Conservation (phyloP, 2,329 filamentous ascomycete genomes). For the Penicillium decumbens region DNA sequence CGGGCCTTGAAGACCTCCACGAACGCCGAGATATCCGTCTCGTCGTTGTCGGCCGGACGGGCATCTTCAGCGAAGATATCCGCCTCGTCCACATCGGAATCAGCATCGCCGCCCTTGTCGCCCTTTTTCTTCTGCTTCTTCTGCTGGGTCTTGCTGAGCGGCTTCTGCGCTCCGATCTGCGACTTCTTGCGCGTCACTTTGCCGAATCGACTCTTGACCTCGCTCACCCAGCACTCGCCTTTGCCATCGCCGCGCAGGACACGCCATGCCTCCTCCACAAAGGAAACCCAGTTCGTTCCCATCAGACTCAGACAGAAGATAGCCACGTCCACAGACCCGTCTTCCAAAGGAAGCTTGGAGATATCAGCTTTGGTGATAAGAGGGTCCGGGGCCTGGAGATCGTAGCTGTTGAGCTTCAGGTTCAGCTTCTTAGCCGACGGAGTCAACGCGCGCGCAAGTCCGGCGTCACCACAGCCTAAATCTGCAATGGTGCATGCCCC, state of each 20-base stretch:
- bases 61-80: conserved; percentile 50
- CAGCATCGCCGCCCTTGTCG: conserved; percentile 44
- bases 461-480: conserved; percentile 87
- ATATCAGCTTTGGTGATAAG: conserved; percentile 88
- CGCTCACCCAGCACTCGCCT: conserved; percentile 89
- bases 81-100: conserved; percentile 45
- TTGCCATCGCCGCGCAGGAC: conserved; percentile 78
- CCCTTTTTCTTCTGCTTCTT: conserved; percentile 41
- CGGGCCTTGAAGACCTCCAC: conserved; percentile 73
- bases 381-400: conserved; percentile 71
- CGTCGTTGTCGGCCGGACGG: conserved; percentile 56
- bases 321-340: conserved; percentile 75
- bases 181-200: conserved; percentile 48
- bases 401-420: conserved; percentile 75
- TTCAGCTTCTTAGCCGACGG: conserved; percentile 61
- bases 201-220: conserved; percentile 91
- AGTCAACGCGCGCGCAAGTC: conserved; percentile 64
- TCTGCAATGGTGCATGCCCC: conserved; percentile 78
- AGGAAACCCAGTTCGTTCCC: conserved; percentile 98
- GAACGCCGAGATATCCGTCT: conserved; percentile 84
- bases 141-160: conserved; percentile 40
- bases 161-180: conserved; percentile 36
- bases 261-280: conserved; percentile 92
- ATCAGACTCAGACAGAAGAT: conserved; percentile 96
- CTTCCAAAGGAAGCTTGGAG: conserved; percentile 69